These are phyloP conservation scores for Hemileccinum impolitum DNA, from an alignment of 768 basidiomycete species.

Conservation along the genomic window DNA sequence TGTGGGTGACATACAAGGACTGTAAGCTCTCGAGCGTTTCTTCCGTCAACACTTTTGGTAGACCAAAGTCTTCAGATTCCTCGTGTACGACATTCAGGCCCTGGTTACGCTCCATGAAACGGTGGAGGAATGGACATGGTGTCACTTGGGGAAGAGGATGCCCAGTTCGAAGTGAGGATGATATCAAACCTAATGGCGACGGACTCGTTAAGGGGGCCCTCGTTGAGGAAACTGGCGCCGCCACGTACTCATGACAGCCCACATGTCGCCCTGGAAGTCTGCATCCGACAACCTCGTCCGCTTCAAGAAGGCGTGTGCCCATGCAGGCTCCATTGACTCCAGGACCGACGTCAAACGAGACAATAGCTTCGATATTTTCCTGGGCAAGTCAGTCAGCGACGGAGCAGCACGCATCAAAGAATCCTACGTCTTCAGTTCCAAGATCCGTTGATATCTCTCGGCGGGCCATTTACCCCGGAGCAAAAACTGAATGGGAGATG, in stretches of 20 bases:
- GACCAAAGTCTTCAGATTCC: slow-evolving; percentile 68
- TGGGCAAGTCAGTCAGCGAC: slow-evolving; percentile 25
- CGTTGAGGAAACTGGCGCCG: neutral
- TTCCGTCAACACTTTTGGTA: slow-evolving; percentile 66
- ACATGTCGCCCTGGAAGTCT: slow-evolving; percentile 84
- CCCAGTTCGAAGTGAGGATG: slow-evolving; percentile 70
- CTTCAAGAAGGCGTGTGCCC: slow-evolving; percentile 73
- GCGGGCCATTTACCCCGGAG: slow-evolving; percentile 77
- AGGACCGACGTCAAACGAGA: slow-evolving; percentile 76
- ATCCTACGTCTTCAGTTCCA: slow-evolving; percentile 70
- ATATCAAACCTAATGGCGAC: slow-evolving; percentile 72
- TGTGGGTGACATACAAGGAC: slow-evolving; percentile 56
- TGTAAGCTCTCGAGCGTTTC: slow-evolving; percentile 75
- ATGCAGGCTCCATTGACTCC: slow-evolving; percentile 68
- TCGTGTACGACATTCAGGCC: slow-evolving; percentile 68
- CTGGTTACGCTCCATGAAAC: slow-evolving; percentile 46
- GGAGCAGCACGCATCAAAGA: neutral
- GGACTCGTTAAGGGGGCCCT: neutral
- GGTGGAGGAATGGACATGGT: slow-evolving; percentile 60
- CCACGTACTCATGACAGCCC: slow-evolving; percentile 68
- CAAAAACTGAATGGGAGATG: slow-evolving; percentile 50
- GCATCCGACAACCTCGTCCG: slow-evolving; percentile 74
- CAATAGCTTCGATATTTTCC: slow-evolving; percentile 65
- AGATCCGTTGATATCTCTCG: slow-evolving; percentile 64
- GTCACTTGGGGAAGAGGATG: slow-evolving; percentile 79